Evolutionary conservation across 495 filamentous ascomycete species (phyloP), one percentile per base, ranked within the genome.

Genomic region (Stereocaulon alpinum): DNA sequence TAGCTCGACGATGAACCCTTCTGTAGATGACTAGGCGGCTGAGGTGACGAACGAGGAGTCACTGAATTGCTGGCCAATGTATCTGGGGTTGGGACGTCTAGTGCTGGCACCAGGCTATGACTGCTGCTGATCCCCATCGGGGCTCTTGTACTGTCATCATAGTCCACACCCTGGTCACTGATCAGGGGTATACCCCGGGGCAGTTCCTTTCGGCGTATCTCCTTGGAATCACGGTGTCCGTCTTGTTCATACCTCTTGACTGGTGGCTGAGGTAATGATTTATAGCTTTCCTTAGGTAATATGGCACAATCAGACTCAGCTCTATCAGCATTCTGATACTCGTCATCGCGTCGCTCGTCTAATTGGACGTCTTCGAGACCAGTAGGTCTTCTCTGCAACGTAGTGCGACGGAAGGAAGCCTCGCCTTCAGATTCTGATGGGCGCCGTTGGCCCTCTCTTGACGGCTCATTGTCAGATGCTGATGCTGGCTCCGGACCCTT

Each of bases 11-110:
- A 12, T 22, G 22, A 17, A 53, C 15, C 27, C 4, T 45, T 34
- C 29, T 45, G n/a, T 5, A 10, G 9, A 11, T 18, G 18, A n/a
- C 22, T 20, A 18, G 48, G 41, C 45, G 43, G 14, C 24, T 44
- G 32, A 30, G 55, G 55, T 7, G 59, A 50, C n/a, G 43, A 42
- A 17, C 11, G 9, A 40, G 49, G 41, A 29, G 43, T 56, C 43
- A 59, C 15, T 30, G 42, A 52, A 52, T 52, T 62, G 40, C 24
- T 37, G 32, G 40, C 12, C 17, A 52, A 18, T 18, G 37, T 18
- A 18, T 53, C 56, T 37, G 51, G 45, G 22, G 52, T 30, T 18
- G 40, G 14, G 4, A 34, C 24, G 40, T 17, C 18, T 18, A 18
- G 27, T 1, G 27, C 37, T 20, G 29, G 40, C 3, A 5, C 32